Evolutionary conservation across 345 rosid species (phyloP).

Genomic region (Conringia planisiliqua): DNA sequence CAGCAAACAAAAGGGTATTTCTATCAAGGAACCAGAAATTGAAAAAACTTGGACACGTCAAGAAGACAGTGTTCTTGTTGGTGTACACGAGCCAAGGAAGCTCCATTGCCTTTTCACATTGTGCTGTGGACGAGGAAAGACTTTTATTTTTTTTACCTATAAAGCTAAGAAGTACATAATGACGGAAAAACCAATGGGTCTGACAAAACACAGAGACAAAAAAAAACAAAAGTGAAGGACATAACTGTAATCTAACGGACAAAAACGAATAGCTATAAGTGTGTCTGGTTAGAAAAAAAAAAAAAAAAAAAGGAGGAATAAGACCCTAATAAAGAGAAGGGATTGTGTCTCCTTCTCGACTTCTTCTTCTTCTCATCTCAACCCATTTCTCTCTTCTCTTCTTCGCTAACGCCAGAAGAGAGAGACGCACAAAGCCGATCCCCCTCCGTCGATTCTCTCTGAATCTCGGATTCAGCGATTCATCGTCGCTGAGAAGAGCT

Average conservation of each 20-base stretch:
- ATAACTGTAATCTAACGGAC: background rate
- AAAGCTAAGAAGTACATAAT: background rate
- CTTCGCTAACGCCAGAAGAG: conserved; percentile 42
- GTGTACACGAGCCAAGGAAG: conserved; percentile 66
- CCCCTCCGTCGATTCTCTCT: conserved; percentile 12
- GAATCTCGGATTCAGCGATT: conserved; percentile 35
- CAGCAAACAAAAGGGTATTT: background rate
- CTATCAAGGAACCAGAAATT: background rate
- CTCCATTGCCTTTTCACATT: conserved; percentile 64
- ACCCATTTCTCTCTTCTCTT: conserved; percentile 38
- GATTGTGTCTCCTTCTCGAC: conserved; percentile 37
- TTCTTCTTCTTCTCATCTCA: conserved; percentile 28
- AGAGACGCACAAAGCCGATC: conserved; percentile 22
- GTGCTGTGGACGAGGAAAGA: conserved; percentile 61
- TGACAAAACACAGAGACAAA: background rate
- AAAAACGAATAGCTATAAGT: background rate
- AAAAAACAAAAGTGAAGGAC: background rate
- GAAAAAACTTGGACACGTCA: background rate
- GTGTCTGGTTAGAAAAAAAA: conserved; percentile 10
- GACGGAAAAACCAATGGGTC: conserved; percentile 23
- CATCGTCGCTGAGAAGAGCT: conserved; percentile 32
- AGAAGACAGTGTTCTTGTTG: conserved; percentile 63
- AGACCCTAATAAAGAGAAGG: conserved; percentile 41
- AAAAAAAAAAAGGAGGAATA: background rate
- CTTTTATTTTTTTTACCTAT: background rate